phyloP scores from a whole-genome alignment of 2,329 filamentous ascomycete genomes.

The Capronia americana region DNA sequence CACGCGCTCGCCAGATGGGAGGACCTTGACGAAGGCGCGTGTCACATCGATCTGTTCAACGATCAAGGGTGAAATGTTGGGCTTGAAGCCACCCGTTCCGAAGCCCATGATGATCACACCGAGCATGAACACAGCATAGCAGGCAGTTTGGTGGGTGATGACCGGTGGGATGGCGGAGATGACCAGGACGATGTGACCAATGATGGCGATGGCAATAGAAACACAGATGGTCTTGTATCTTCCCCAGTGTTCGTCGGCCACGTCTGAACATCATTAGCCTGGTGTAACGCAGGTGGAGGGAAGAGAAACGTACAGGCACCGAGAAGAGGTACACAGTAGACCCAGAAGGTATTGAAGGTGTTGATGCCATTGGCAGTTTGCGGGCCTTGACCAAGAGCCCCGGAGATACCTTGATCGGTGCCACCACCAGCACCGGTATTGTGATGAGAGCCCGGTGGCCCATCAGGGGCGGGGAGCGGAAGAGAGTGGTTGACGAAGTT shows the following conservation, averaged over 20 bases:
- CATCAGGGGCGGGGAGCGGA: constrained; percentile 36
- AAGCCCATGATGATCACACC: constrained; percentile 72
- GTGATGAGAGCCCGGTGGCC: constrained; percentile 54
- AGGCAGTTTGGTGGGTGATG: constrained; percentile 62
- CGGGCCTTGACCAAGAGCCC: constrained; percentile 65
- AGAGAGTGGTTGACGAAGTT: constrained; percentile 22
- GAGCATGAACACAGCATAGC: constrained; percentile 68
- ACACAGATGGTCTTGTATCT: constrained; percentile 73
- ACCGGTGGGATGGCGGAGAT: constrained; percentile 69
- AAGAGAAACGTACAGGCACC: constrained; percentile 56
- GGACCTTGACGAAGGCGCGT: constrained; percentile 57
- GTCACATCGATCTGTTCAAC: constrained; percentile 56
- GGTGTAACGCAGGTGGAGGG: background rate
- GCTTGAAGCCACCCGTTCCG: constrained; percentile 81
- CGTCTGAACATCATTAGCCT: background rate
- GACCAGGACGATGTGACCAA: constrained; percentile 71
- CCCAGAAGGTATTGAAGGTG: constrained; percentile 67
- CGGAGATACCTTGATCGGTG: constrained; percentile 51
- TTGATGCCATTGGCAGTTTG: constrained; percentile 60
- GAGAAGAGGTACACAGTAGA: constrained; percentile 65
- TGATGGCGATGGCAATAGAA: constrained; percentile 67
- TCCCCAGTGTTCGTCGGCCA: constrained; percentile 41
- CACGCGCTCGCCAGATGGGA: constrained; percentile 67
- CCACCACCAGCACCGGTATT: constrained; percentile 58
- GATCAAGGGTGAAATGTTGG: constrained; percentile 57